Evolutionary conservation across 257 asterid genomes (phyloP).

Genomic region (Solanum phureja): DNA sequence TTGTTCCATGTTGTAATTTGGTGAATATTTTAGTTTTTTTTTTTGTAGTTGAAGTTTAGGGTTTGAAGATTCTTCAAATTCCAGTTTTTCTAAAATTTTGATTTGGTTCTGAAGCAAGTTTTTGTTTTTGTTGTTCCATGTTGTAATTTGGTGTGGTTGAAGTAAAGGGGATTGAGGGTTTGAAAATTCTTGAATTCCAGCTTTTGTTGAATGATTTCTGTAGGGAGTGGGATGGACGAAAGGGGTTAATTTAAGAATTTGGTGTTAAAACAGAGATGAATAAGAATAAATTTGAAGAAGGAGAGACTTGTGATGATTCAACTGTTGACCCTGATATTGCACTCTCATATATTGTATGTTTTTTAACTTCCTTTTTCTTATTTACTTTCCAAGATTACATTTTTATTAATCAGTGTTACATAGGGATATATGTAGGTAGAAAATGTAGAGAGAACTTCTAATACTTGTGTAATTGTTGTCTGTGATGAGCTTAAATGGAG

Average conservation of each 20-base stretch:
- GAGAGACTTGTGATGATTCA: slow-evolving; percentile 2
- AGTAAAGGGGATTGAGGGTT: background rate
- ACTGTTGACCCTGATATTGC: background rate
- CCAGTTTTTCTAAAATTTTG: background rate
- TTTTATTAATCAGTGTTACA: background rate
- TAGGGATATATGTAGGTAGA: background rate
- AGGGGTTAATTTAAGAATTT: background rate
- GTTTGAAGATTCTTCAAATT: background rate
- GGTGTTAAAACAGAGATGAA: background rate
- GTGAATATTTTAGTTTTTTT: background rate
- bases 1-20: background rate
- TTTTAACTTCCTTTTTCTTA: background rate
- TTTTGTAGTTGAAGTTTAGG: background rate
- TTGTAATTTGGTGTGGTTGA: background rate
- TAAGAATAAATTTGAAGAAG: background rate
- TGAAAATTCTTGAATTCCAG: background rate
- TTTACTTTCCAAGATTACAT: background rate
- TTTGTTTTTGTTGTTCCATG: background rate
- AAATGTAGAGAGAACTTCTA: background rate
- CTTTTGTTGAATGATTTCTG: background rate
- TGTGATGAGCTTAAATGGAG: background rate
- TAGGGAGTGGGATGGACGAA: background rate
- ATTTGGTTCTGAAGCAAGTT: background rate
- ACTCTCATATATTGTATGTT: background rate
- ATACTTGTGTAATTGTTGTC: background rate